Evolutionary conservation across 1,284 basidiomycete genomes (phyloP), one percentile per base, ranked within the genome.

Genomic region (Fereydounia khargensis): DNA sequence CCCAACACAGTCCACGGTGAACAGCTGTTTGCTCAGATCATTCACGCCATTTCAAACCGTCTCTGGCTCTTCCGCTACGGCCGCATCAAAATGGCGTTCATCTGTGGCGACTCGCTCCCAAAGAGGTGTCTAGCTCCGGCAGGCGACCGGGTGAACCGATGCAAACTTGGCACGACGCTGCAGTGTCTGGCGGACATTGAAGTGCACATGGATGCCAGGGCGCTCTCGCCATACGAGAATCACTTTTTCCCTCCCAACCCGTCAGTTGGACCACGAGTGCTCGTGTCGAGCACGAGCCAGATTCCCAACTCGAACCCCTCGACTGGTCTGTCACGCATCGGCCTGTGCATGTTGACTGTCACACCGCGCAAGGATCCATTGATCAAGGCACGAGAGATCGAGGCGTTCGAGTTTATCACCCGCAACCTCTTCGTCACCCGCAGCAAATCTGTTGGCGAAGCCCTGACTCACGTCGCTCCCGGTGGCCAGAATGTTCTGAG

Each of bases 1-100:
- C 73, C 73, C 21, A 73, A 70, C 38, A 65, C 67, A 7, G 73
- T 74, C 6, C 68, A 74, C 31, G 65, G 68, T 10, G 73, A 74
- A 35, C 73, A 73, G 45, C 60, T 74, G 6, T 69, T 64, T 38
- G 66, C 68, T 0, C 73, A 74, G 50, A 54, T 73, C 32, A 28
- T 68, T n/a, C 31, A 57, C 19, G 63, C 63, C 14, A 67, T 70
- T 18, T 60, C 65, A 0, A 63, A 32, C 20, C 54, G 71, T 5
- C 43, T 32, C 27, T 74, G 73, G 73, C 51, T 72, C 17, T 74
- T 67, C 48, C 57, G 62, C 35, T 65, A 63, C 25, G 63, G 65
- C 0, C 60, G 71, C 0, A 39, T 74, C 17, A 42, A 60, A 25
- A 47, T 74, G 22, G 55, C 42, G 0, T 65, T 73, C 27, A 48